Evolutionary conservation across 2,329 filamentous ascomycete species (phyloP).

Genomic region (Trichoderma sp.): DNA sequence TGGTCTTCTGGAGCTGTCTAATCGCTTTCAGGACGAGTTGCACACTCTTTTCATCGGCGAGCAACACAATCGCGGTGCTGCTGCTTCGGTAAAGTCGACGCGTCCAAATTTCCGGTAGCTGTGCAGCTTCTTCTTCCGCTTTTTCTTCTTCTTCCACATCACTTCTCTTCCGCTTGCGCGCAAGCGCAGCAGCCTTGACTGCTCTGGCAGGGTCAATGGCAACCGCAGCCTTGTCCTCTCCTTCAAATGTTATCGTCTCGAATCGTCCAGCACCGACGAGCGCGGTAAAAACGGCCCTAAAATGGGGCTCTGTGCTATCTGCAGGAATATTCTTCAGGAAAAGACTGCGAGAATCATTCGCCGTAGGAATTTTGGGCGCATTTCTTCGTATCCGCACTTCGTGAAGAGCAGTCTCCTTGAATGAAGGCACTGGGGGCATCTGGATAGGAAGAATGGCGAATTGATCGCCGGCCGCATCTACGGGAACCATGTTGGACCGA

Average conservation of each 20-base stretch:
- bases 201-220: conserved; percentile 53
- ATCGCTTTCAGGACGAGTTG: conserved; percentile 76
- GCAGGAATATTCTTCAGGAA: conserved; percentile 90
- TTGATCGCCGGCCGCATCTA: conserved; percentile 45
- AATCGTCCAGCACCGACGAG: conserved; percentile 78
- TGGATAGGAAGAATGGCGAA: conserved; percentile 71
- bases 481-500: conserved; percentile 32
- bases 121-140: conserved; percentile 56
- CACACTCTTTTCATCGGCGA: conserved; percentile 80
- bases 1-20: conserved; percentile 60
- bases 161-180: conserved; percentile 44
- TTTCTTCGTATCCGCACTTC: conserved; percentile 87
- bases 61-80: conserved; percentile 75
- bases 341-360: conserved; percentile 74
- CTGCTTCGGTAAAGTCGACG: conserved; percentile 70
- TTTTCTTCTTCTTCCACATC: conserved; percentile 58
- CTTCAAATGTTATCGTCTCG: conserved; percentile 75
- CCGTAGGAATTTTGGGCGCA: conserved; percentile 73
- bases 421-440: conserved; percentile 64
- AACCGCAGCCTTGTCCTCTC: conserved; percentile 48
- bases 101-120: conserved; percentile 73
- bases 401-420: conserved; percentile 66
- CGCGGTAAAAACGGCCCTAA: conserved; percentile 72
- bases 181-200: conserved; percentile 38
- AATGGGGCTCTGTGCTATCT: conserved; percentile 76